Base-by-base conservation (phyloP, 495 filamentous ascomycete species). In the Cercophora newfieldiana region DNA sequence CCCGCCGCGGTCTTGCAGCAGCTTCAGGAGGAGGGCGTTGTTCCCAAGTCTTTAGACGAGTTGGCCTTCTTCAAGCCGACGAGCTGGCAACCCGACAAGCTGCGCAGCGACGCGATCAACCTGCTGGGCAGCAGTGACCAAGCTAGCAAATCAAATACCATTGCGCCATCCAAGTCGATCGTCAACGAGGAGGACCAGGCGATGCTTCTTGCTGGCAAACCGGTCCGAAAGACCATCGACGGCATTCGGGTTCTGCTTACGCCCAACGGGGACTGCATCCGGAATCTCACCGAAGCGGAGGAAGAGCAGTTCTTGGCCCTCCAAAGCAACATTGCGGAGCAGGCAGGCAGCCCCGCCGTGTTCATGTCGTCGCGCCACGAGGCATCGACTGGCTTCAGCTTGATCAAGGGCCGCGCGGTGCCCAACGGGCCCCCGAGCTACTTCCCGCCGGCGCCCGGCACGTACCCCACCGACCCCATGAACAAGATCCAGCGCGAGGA, bases 271-370 rank as follows among this genome's bases (percentile, higher is more conserved):
- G 87, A 89, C 62, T 89, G 90, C 61, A 81, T 97, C 28, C 87
- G 87, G 44, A 91, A 92, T 66, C 80, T 99, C 22, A 89, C 85
- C 12, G 72, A 82, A 16, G 89, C 91, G 29, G 91, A 96, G 71
- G 92, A 96, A 66, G 82, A 90, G 24, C 85, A 89, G 8, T 94
- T 91, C 65, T 78, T 97, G 16, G 81, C 86, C 59, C 82, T 96
- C 0, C 91, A 97, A 75, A 82, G 86, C 64, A 82, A 77, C 57
- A 78, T 90, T 55, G 78, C 81, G 5, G 73, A 80, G 30, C 66
- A 71, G 19, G 76, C 78, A 0, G 67, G 69, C 29, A 79, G 69
- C 24, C 83, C 83, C 0, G 79, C 81, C 7, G 78, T 82, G 10
- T 87, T 85, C 63, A 74, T 80, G 16, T 77, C 76, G n/a, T 72